Evolutionary conservation across 1,139 yeast species (phyloP).

Genomic region (Hyphopichia burtonii): DNA sequence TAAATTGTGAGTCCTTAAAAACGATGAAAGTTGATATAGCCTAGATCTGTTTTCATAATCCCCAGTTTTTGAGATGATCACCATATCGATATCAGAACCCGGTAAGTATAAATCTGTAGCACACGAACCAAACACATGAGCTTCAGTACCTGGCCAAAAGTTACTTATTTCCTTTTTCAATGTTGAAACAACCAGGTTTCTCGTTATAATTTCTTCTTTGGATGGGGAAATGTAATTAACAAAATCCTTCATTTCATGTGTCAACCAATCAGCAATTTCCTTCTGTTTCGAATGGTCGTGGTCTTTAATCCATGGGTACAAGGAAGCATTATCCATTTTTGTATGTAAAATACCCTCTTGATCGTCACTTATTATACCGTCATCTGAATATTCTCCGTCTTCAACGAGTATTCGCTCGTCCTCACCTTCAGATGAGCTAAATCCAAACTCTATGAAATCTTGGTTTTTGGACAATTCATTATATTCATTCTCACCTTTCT

Average conservation of each 20-base stretch:
- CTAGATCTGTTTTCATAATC: slow-evolving; percentile 67
- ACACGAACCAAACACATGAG: slow-evolving; percentile 90
- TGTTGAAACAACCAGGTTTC: slow-evolving; percentile 66
- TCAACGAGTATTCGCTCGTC: slow-evolving; percentile 23
- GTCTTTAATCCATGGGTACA: slow-evolving; percentile 79
- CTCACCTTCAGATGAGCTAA: slow-evolving; percentile 45
- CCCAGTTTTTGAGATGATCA: slow-evolving; percentile 65
- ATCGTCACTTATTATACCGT: slow-evolving; percentile 37
- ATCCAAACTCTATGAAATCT: slow-evolving; percentile 63
- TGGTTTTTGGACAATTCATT: slow-evolving; percentile 48
- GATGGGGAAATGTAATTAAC: slow-evolving; percentile 88
- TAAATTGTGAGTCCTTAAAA: slow-evolving; percentile 57
- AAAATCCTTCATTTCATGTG: slow-evolving; percentile 84
- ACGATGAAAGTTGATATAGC: slow-evolving; percentile 73
- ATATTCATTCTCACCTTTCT: neutral
- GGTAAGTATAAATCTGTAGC: slow-evolving; percentile 95
- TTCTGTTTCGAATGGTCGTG: slow-evolving; percentile 72
- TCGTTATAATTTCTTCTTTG: slow-evolving; percentile 62
- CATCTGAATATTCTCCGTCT: slow-evolving; percentile 29
- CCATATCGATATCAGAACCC: slow-evolving; percentile 97
- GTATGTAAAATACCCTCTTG: slow-evolving; percentile 31
- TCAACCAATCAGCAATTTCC: slow-evolving; percentile 84
- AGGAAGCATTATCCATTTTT: slow-evolving; percentile 23
- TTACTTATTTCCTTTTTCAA: slow-evolving; percentile 55
- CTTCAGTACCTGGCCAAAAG: slow-evolving; percentile 80